Percentiles rank a stretch among this genome's conserved stretches.
These are phyloP conservation scores for Cicer arietinum DNA, from an alignment of 306 rosid genomes.

Conservation along the genomic window DNA sequence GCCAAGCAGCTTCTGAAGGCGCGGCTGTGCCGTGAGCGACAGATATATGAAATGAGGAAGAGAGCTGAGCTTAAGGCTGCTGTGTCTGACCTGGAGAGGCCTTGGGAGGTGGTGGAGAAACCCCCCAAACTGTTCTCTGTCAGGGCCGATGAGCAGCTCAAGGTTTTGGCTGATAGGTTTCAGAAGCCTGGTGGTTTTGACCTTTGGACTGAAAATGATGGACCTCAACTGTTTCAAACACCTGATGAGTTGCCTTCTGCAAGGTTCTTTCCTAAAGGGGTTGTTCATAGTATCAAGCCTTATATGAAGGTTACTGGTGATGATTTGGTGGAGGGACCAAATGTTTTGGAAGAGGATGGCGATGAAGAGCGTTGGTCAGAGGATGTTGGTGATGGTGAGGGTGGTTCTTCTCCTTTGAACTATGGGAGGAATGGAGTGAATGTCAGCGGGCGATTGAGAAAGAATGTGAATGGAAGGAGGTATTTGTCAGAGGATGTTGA, in stretches of 20 bases:
- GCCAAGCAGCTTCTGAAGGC: conserved; percentile 90
- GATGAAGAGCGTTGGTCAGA: conserved; percentile 19
- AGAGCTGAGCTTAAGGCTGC: conserved; percentile 91
- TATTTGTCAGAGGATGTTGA: conserved; percentile 25
- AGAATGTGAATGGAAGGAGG: conserved; percentile 49
- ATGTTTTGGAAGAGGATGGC: conserved; percentile 27
- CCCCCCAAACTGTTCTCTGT: conserved; percentile 78
- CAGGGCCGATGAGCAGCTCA: conserved; percentile 82
- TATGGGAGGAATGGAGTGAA: conserved; percentile 37
- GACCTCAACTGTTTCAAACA: conserved; percentile 77
- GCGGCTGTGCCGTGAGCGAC: conserved; percentile 78
- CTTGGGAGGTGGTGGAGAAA: conserved; percentile 86
- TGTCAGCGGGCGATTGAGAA: conserved; percentile 41
- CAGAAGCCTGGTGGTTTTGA: conserved; percentile 93
- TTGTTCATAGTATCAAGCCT: conserved; percentile 84
- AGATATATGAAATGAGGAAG: conserved; percentile 96
- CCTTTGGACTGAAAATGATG: conserved; percentile 82
- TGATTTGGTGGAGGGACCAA: conserved; percentile 40
- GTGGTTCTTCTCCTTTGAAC: conserved; percentile 33
- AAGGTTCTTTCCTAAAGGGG: conserved; percentile 93
- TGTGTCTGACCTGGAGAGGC: conserved; percentile 86
- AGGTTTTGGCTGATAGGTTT: conserved; percentile 91
- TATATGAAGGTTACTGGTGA: conserved; percentile 55
- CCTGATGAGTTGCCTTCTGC: conserved; percentile 87
- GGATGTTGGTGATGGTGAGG: conserved; percentile 12